Percentiles rank a stretch among this genome's conserved stretches.
Conservation (phyloP, 345 rosid species). For the Isatis tinctoria region DNA sequence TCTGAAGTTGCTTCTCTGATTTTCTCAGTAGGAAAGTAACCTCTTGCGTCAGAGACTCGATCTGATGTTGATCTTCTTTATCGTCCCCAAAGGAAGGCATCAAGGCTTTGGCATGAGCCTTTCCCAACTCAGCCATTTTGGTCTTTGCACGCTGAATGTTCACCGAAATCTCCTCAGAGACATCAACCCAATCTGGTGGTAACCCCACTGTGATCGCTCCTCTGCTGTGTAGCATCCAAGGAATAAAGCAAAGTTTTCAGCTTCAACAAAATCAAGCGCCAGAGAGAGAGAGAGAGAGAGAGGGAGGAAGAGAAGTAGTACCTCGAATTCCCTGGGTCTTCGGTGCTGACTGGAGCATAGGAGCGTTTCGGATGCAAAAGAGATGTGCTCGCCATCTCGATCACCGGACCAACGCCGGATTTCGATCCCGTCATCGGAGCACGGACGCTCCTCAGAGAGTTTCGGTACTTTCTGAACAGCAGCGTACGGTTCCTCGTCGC, state of each 20-base stretch:
- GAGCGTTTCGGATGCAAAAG: slow-evolving; percentile 58
- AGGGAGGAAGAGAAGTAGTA: slow-evolving; percentile 27
- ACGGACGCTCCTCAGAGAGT: slow-evolving; percentile 87
- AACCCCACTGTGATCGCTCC: slow-evolving; percentile 74
- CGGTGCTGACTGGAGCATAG: slow-evolving; percentile 83
- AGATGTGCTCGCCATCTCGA: slow-evolving; percentile 85
- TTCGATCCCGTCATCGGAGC: slow-evolving; percentile 39
- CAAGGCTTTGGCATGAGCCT: slow-evolving; percentile 90
- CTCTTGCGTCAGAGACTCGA: slow-evolving; percentile 86
- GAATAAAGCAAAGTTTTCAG: not conserved
- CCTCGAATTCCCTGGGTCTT: slow-evolving; percentile 88
- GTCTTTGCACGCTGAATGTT: slow-evolving; percentile 68
- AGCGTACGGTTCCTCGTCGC: slow-evolving; percentile 84
- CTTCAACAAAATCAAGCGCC: not conserved
- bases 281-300: not conserved
- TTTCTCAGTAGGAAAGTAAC: slow-evolving; percentile 66
- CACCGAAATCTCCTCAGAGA: slow-evolving; percentile 83
- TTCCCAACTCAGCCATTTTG: slow-evolving; percentile 78
- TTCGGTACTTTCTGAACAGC: slow-evolving; percentile 70
- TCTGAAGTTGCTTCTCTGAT: slow-evolving; percentile 78
- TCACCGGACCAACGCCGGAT: slow-evolving; percentile 69
- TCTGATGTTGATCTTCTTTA: slow-evolving; percentile 83
- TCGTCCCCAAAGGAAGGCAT: slow-evolving; percentile 99
- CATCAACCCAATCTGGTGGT: slow-evolving; percentile 97
- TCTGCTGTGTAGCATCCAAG: slow-evolving; percentile 33